Percentiles rank a stretch among this genome's conserved stretches.
Evolutionary conservation across 805 yeast species (phyloP).

Genomic region (Saccharomycopsis amapae): DNA sequence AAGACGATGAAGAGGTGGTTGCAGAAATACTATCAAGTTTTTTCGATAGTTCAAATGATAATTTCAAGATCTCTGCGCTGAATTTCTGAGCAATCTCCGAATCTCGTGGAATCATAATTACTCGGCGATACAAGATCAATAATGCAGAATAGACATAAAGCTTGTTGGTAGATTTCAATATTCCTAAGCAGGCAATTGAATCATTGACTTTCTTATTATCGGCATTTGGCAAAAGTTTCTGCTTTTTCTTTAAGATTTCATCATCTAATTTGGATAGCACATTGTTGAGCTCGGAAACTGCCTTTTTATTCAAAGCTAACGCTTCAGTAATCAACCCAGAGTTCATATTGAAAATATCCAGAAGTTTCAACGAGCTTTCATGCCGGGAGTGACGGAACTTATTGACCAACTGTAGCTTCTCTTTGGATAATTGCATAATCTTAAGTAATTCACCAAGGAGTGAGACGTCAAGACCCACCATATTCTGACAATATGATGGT

Average conservation of each 20-base stretch:
- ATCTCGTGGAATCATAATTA: slow-evolving; percentile 14
- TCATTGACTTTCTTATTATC: not conserved
- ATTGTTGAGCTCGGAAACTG: not conserved
- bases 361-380: not conserved
- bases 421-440: slow-evolving; percentile 10
- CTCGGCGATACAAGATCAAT: slow-evolving; percentile 15
- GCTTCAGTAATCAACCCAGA: slow-evolving; percentile 10
- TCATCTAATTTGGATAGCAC: slow-evolving; percentile 3
- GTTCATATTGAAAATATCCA: slow-evolving; percentile 9
- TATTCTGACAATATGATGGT: not conserved
- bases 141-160: slow-evolving; percentile 8
- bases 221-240: not conserved
- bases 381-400: not conserved
- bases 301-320: not conserved
- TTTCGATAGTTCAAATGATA: slow-evolving; percentile 1
- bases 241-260: not conserved
- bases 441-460: slow-evolving; percentile 8
- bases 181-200: not conserved
- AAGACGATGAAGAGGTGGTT: not conserved
- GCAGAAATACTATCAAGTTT: not conserved
- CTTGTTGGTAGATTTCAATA: slow-evolving; percentile 10
- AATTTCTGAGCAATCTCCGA: slow-evolving; percentile 14
- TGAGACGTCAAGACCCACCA: slow-evolving; percentile 11
- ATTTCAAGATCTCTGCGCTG: slow-evolving; percentile 4
- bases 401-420: slow-evolving; percentile 8